Base-by-base conservation (phyloP, 1,284 basidiomycete species). In the Pisolithus thermaeus region DNA sequence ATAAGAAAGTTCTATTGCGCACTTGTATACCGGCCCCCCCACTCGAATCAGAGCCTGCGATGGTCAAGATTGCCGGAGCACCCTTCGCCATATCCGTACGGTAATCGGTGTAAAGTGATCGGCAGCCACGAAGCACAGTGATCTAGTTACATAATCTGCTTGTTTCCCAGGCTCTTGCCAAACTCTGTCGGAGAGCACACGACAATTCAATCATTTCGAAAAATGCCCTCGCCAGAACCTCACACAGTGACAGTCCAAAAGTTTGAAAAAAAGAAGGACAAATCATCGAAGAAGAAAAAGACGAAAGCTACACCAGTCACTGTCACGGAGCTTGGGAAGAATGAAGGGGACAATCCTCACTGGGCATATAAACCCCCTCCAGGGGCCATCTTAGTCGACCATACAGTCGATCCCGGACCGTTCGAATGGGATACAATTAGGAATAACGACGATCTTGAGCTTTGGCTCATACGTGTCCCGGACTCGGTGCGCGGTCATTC, bases 21-120 rank as follows among this genome's bases (percentile, higher is more conserved):
- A 87, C 90, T 71, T 92, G 92, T 44, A 96, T 92, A 0, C 93
- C 93, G 32, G 93, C 93, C 2, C 94, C 94, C 30, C 92, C 93
- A 36, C 90, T 83, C 1, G 85, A 83, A 63, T 97, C 93, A 18
- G 85, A 82, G n/a, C 91, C 91, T 8, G 91, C 90, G 20, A 93
- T 91, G 0, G 90, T 89, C 47, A 92, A 59, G 3, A 86, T 67
- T 1, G 67, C 51, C 1, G 56, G 61, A 3, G 41, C 41, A 18
- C 36, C 16, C 14, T 43, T 44, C 3, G 9, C 23, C 43, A 53
- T 53, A 7, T 18, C 37, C 3, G 9, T 43, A 22, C 12, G 12
- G 11, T 5, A 14, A 12, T 35, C 11, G 11, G 12, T 11, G 5
- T 35, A 12, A 12, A 35, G 3, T 35, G 32, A 35, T 30, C 32